Conservation (phyloP, 2,329 filamentous ascomycete genomes). For the Calonectria leucothoes region DNA sequence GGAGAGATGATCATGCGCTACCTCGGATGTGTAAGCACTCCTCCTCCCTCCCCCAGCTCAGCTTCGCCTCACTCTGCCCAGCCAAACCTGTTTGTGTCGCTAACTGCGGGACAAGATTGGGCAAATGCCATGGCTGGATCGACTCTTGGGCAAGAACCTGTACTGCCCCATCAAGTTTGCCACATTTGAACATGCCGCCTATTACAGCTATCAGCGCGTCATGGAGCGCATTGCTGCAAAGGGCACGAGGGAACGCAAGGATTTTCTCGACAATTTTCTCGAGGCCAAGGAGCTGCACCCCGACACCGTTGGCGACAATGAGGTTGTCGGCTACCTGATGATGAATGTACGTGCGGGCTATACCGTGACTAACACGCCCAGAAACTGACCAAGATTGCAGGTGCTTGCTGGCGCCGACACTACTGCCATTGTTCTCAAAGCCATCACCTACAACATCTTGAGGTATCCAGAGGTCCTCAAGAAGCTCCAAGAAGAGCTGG, state of each 20-base stretch:
- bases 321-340: slow-evolving; percentile 7
- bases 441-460: slow-evolving; percentile 1
- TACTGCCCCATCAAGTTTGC: slow-evolving; percentile 13
- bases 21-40: slow-evolving; percentile 1
- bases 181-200: slow-evolving; percentile 5
- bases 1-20: slow-evolving; percentile 15
- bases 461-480: not conserved
- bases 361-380: too few relatives aligned
- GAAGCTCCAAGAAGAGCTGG: slow-evolving; percentile 1
- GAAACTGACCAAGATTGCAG: not conserved
- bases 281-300: slow-evolving; percentile 5
- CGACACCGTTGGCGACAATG: slow-evolving; percentile 1
- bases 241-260: not conserved
- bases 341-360: not conserved
- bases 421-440: not conserved
- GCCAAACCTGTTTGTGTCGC: not conserved
- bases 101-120: slow-evolving; percentile 8
- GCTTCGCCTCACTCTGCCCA: not conserved
- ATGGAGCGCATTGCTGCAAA: slow-evolving; percentile 2
- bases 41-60: too few relatives aligned
- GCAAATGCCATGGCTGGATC: not conserved
- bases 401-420: slow-evolving; percentile 9
- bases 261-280: slow-evolving; percentile 6
- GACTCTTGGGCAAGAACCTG: not conserved
- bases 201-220: slow-evolving; percentile 1